These are phyloP conservation scores for Draba incana DNA, from an alignment of 345 rosid species.

Conservation along the genomic window DNA sequence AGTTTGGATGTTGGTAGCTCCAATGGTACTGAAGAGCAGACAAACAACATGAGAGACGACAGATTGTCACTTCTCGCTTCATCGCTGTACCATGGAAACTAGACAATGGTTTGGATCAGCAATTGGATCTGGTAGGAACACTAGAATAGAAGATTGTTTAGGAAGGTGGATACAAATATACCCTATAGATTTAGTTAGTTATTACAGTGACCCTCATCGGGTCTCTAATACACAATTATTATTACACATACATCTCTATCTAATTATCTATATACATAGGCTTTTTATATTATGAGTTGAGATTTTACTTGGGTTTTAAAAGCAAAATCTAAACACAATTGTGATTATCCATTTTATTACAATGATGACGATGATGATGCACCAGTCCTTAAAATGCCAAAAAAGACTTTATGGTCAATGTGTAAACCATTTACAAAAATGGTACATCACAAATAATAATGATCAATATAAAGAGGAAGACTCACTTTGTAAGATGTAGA, in stretches of 20 bases:
- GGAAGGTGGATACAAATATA: neutral
- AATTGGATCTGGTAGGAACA: neutral
- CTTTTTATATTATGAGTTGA: too few relatives aligned
- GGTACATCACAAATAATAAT: constrained; percentile 20
- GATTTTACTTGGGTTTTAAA: too few relatives aligned
- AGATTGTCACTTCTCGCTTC: neutral
- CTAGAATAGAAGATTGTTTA: constrained; percentile 18
- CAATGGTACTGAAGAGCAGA: constrained; percentile 59
- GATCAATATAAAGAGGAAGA: too few relatives aligned
- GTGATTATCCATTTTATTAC: too few relatives aligned
- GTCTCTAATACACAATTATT: neutral
- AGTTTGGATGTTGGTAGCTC: constrained; percentile 96
- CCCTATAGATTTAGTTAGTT: constrained; percentile 18
- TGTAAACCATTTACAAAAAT: constrained; percentile 25
- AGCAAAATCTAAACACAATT: neutral
- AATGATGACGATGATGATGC: neutral
- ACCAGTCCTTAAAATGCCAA: neutral
- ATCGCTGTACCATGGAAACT: neutral
- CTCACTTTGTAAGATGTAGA: neutral
- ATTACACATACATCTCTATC: neutral
- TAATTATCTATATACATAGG: too few relatives aligned
- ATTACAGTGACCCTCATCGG: neutral
- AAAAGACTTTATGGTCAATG: constrained; percentile 9
- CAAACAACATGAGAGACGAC: constrained; percentile 41
- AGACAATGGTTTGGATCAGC: neutral